Conservation (phyloP, 108 stramenopile species). For the Nitzschia palea region DNA sequence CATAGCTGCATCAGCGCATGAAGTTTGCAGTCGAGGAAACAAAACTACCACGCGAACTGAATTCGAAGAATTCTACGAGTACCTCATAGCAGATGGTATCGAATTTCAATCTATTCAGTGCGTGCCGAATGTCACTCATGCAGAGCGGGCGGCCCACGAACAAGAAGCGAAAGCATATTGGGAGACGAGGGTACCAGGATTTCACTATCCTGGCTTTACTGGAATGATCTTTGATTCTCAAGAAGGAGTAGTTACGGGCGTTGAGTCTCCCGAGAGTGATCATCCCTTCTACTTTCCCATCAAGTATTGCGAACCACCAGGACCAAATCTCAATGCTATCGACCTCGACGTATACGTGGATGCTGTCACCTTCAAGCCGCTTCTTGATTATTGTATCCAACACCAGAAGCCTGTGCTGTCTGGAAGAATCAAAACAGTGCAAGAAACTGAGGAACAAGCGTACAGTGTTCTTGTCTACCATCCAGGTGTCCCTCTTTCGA, state of each 20-base stretch:
- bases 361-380: neutral
- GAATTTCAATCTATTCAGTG: slow-evolving; percentile 34
- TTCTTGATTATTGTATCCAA: neutral
- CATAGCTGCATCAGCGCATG: neutral
- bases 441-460: slow-evolving; percentile 5
- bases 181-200: neutral
- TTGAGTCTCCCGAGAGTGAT: neutral
- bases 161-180: slow-evolving; percentile 14
- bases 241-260: neutral
- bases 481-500: slow-evolving; percentile 6
- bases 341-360: slow-evolving; percentile 14
- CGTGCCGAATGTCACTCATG: slow-evolving; percentile 23
- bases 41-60: neutral
- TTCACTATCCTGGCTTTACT: slow-evolving; percentile 17
- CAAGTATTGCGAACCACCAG: slow-evolving; percentile 23
- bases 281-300: slow-evolving; percentile 26
- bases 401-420: neutral
- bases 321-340: slow-evolving; percentile 11
- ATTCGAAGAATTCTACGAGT: slow-evolving; percentile 43
- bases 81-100: slow-evolving; percentile 24
- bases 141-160: slow-evolving; percentile 11
- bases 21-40: neutral
- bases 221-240: slow-evolving; percentile 8
- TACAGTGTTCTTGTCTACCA: slow-evolving; percentile 4
- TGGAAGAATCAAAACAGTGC: neutral